Conservation (phyloP, 78 protist genomes). For the Dictyostelium citrinum region DNA sequence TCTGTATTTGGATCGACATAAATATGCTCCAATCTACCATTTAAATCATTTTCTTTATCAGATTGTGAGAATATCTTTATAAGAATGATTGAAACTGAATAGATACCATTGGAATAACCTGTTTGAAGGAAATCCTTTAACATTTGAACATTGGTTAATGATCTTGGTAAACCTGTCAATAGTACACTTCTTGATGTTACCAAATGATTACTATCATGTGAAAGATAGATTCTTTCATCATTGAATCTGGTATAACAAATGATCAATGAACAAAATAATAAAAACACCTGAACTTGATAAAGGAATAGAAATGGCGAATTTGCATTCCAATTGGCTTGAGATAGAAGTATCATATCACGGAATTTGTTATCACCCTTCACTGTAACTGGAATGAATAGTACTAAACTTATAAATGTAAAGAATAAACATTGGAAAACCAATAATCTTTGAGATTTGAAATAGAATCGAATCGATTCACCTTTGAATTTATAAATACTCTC, state of each 20-base stretch:
- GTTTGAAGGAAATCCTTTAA: constrained; percentile 49
- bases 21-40: constrained; percentile 14
- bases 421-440: background rate
- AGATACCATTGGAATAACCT: constrained; percentile 52
- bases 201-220: constrained; percentile 54
- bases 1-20: background rate
- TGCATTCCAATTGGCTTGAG: constrained; percentile 63
- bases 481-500: background rate
- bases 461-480: constrained; percentile 3
- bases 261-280: background rate
- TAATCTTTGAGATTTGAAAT: constrained; percentile 21
- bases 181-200: constrained; percentile 51
- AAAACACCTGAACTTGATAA: background rate
- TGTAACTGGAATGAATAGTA: background rate
- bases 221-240: constrained; percentile 21
- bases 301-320: constrained; percentile 18
- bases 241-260: constrained; percentile 37
- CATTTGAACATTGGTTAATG: constrained; percentile 10
- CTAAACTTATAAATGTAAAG: background rate
- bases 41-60: constrained; percentile 12
- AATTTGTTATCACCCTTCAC: constrained; percentile 26
- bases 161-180: constrained; percentile 50
- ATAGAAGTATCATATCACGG: background rate
- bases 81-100: background rate
- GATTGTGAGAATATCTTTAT: constrained; percentile 16